Percentiles rank a stretch among this genome's conserved stretches.
These are phyloP conservation scores for Nemophila menziesii DNA, from an alignment of 257 asterid species.

Conservation along the genomic window DNA sequence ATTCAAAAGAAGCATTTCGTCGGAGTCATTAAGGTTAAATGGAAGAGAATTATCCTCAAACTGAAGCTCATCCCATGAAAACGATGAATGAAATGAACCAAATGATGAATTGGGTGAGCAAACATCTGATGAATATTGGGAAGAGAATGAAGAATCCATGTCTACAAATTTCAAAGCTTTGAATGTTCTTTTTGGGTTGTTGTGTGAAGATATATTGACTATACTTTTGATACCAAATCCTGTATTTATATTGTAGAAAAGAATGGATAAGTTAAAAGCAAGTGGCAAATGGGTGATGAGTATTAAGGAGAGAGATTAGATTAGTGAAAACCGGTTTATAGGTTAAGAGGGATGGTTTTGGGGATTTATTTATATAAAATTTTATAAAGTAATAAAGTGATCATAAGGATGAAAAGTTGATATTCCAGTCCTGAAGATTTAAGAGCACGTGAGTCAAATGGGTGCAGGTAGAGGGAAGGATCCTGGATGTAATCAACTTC, in stretches of 20 bases:
- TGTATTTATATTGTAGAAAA: constrained; percentile 11
- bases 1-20: constrained; percentile 16
- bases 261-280: constrained; percentile 1
- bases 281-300: background rate
- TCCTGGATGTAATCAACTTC: constrained; percentile 16
- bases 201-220: background rate
- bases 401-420: background rate
- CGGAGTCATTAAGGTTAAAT: constrained; percentile 49
- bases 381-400: background rate
- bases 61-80: constrained; percentile 15
- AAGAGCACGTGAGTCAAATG: constrained; percentile 50
- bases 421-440: background rate
- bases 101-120: constrained; percentile 17
- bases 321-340: background rate
- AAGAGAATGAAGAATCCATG: background rate
- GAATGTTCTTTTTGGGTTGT: background rate
- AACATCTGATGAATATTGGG: constrained; percentile 12
- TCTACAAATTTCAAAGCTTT: too few species aligned
- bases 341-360: constrained; percentile 18
- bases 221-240: background rate
- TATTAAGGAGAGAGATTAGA: constrained; percentile 5
- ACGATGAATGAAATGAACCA: constrained; percentile 8
- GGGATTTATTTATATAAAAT: background rate
- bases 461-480: constrained; percentile 65
- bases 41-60: constrained; percentile 34